Evolutionary conservation across 202 grass and related monocot genomes (phyloP).

Genomic region (Hordeum pubiflorum): DNA sequence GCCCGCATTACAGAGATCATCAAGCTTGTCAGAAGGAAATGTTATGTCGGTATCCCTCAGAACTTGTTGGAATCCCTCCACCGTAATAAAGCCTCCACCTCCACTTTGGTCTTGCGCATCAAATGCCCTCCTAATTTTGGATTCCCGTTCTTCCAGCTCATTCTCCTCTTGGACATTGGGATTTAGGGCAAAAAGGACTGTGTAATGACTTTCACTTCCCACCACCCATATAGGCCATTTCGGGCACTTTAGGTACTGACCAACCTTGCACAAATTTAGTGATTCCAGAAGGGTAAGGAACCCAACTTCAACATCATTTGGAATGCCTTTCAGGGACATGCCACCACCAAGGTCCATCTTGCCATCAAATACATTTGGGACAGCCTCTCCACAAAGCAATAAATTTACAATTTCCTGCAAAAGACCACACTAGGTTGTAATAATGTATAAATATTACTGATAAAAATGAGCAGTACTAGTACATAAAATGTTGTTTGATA

Average conservation of each 20-base stretch:
- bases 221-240: conserved; percentile 99
- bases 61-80: conserved; percentile 77
- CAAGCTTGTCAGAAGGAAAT: conserved; percentile 72
- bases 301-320: conserved; percentile 70
- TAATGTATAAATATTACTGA: background rate
- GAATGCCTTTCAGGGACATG: conserved; percentile 94
- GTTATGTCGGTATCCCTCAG: conserved; percentile 62
- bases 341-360: conserved; percentile 96
- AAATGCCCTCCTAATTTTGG: conserved; percentile 82
- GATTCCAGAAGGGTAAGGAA: conserved; percentile 96
- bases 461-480: background rate
- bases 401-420: conserved; percentile 99
- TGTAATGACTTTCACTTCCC: conserved; percentile 97
- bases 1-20: conserved; percentile 63
- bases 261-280: conserved; percentile 96
- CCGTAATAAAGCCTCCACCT: conserved; percentile 80
- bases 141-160: conserved; percentile 87
- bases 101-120: conserved; percentile 93
- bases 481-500: background rate
- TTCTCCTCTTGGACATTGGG: conserved; percentile 89
- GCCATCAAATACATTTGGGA: conserved; percentile 98
- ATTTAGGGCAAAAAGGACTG: conserved; percentile 85
- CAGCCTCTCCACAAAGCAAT: conserved; percentile 91
- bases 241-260: conserved; percentile 77
- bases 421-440: conserved; percentile 2